Base-by-base conservation (phyloP, 1,139 yeast species). In the Zygotorulaspora mrakii region DNA sequence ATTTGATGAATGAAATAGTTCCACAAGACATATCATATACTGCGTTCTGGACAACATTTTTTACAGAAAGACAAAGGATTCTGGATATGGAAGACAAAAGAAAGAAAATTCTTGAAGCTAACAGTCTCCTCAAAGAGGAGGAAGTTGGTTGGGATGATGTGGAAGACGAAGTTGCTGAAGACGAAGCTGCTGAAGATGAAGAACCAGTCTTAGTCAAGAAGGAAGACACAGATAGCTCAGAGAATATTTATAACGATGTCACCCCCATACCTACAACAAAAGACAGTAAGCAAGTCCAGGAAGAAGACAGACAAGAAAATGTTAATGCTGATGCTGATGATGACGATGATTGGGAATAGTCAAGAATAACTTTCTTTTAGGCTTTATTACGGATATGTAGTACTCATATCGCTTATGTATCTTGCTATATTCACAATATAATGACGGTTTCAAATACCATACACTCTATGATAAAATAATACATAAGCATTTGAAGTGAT, bases 1-100 rank as follows among this genome's bases (percentile, higher is more conserved):
- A 67, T 28, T 63, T 84, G 33, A 78, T 79, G 79, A 77, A 79
- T 41, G 67, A 69, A 13, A 59, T 88, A 9, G 95, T 86, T 1
- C 94, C 94, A 0, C 75, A 71, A 2, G 62, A 73, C 47, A 66
- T 86, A 11, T 54, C 77, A 1, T 82, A 79, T 50, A 68, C 71
- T 21, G 67, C 68, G 32, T 89, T 89, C 60, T 89, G 97, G 97
- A 66, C 69, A 33, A 71, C 81, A 33, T 89, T 86, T 64, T 84
- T 77, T 60, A 69, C 66, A 44, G 70, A 75, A 58, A 76, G 76
- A 41, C 63, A 66, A 12, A 71, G 71, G 48, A 75, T 87, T 33
- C 69, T 76, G 32, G 73, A 72, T 20, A 79, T 77, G 50, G 96
- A 87, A 50, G 68, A 70, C 49, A 75, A 77, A 55, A 74, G 96